Base-by-base conservation (phyloP, 768 basidiomycete genomes). In the Leccinellum albellum region DNA sequence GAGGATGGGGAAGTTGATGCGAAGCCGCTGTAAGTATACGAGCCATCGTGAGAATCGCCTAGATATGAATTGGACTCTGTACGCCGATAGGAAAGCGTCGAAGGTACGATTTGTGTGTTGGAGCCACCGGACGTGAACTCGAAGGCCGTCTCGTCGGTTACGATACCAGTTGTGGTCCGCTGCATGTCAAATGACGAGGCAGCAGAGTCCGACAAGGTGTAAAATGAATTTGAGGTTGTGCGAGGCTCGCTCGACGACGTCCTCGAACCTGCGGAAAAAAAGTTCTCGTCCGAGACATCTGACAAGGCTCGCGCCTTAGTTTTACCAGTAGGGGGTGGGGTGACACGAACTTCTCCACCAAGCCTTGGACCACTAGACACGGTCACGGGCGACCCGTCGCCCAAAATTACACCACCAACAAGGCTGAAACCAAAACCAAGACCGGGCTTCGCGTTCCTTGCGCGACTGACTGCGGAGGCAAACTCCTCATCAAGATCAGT, bases 401-500 rank as follows among this genome's bases (percentile, higher is more conserved):
- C 75, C 4, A 78, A 66, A 8, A 76, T 70, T 66, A 65, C 37
- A 71, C 80, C 62, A 55, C 78, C 57, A 54, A 74, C 61, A 58
- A 79, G 65, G 61, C 79, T 65, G 56, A 81, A 32, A 63, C 80
- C 72, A 67, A 84, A 73, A 23, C 77, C 71, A 67, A 75, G 59
- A 65, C 84, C 59, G 44, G 75, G 75, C 33, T 75, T 70, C 12
- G 75, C 71, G 31, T 73, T 74, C 48, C 77, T 73, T 29, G 74
- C 78, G 42, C 73, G 74, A 54, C 73, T 71, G 48, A 79, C 67
- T 21, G 75, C 81, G 23, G 74, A 75, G 35, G 74, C 78, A 47
- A 78, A 83, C 54, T 79, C 86, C 55, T 83, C 75, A 70, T 77
- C 89, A n/a, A 93, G 74, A 64, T 92, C 90, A 0, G 86, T 86